Evolutionary conservation across 352 stramenopile genomes (phyloP), one percentile per base, ranked within the genome.

Genomic region (Phytopythium aichiense): DNA sequence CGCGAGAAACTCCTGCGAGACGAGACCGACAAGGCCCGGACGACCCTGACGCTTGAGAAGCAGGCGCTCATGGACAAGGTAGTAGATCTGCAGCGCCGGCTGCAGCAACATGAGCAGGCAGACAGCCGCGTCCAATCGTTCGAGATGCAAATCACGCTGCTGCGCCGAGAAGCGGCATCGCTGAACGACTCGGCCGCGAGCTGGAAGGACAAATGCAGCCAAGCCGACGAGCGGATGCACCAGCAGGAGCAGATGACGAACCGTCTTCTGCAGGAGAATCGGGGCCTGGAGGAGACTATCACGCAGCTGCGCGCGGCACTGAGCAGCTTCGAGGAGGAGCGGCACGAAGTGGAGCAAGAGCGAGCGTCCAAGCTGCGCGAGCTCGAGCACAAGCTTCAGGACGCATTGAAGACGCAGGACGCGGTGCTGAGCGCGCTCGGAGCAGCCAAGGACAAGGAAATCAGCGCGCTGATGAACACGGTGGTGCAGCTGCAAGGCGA

Each of bases 51-150:
- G 51, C 73, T 80, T 30, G 78, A 88, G 55, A 86, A 86, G 25
- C 76, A 87, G 49, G 22, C 71, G 2, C 56, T 91, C 37, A 79
- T 80, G 74, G 61, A 56, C 45, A 88, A 91, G 64, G 75, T 88
- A 22, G 48, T 88, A 16, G 73, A 73, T 7, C 74, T 87, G 12
- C 79, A 91, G 60, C 77, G 77, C 22, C 69, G 64, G 28, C 64
- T 91, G 18, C 77, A 87, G 46, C 63, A 65, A 20, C 74, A 46
- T 20, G 55, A 79, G 16, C 67, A 66, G 15, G 51, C 57, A 7
- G 49, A 40, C 15, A 71, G 72, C 18, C 62, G 77, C 23, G n/a
- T 69, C 11, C 67, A 79, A 12, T 69, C 65, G 2, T 57, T 88
- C 20, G 38, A 75, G n/a, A 65, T 56, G 25, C 63, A 71, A 33